A percentile compares a stretch with the other conserved stretches of the same genome.
phyloP scores from a whole-genome alignment of 176 grass and related monocot species.

The Panicum miliaceum region DNA sequence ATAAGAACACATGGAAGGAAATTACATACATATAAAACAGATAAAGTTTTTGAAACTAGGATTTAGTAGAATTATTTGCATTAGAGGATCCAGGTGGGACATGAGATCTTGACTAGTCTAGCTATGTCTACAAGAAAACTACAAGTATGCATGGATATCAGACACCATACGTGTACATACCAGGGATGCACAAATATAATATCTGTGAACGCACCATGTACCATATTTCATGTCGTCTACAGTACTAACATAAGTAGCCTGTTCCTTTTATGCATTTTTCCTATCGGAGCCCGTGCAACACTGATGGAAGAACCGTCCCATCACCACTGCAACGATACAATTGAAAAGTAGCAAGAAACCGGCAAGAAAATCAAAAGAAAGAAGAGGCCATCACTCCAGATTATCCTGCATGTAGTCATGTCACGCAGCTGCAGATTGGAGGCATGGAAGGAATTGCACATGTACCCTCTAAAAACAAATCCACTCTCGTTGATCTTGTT shows the following conservation, averaged over 20 bases:
- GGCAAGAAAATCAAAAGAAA: constrained; percentile 25
- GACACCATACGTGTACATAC: constrained; percentile 49
- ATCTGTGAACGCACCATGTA: constrained; percentile 32
- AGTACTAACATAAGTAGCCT: constrained; percentile 46
- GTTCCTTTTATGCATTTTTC: constrained; percentile 48
- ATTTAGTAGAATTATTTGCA: not conserved
- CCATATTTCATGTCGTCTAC: constrained; percentile 67
- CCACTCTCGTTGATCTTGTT: not conserved
- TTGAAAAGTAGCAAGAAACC: constrained; percentile 16
- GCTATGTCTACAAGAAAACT: constrained; percentile 34
- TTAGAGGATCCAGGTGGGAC: constrained; percentile 43
- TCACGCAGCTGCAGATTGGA: constrained; percentile 41
- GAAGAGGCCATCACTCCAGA: constrained; percentile 44
- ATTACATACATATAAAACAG: not conserved
- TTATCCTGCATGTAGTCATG: constrained; percentile 51
- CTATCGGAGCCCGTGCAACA: constrained; percentile 46
- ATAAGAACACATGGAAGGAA: too few species aligned
- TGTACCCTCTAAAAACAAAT: constrained; percentile 25
- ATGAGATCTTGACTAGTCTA: constrained; percentile 51
- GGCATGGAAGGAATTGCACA: constrained; percentile 50
- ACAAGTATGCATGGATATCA: constrained; percentile 28
- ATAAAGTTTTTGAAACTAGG: not conserved
- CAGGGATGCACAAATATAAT: constrained; percentile 56
- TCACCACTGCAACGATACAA: constrained; percentile 35
- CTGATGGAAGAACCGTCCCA: constrained; percentile 44